A percentile compares a stretch with the other conserved stretches of the same genome.
These are phyloP conservation scores for Taiozyma sp. DNA, from an alignment of 1,139 yeast species.

Conservation along the genomic window DNA sequence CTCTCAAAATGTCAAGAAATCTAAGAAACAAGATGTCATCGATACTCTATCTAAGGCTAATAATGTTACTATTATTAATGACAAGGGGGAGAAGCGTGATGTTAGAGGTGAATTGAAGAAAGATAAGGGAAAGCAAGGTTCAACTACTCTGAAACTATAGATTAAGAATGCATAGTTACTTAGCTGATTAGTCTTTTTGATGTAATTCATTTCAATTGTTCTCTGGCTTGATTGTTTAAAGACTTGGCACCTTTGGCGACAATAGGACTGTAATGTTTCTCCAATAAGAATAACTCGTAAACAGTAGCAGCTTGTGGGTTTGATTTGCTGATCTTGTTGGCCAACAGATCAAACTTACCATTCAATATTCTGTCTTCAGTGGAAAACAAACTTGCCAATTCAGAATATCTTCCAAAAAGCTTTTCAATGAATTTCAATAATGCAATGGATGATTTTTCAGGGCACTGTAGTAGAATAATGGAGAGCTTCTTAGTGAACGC, in stretches of 20 bases:
- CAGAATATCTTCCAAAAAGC: constrained; percentile 62
- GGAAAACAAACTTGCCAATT: constrained; percentile 67
- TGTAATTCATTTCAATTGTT: constrained; percentile 8
- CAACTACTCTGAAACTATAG: constrained; percentile 27
- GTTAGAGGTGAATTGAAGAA: constrained; percentile 62
- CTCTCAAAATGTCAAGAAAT: constrained; percentile 38
- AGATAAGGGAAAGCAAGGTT: constrained; percentile 24
- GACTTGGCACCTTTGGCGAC: constrained; percentile 53
- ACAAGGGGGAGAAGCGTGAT: constrained; percentile 72
- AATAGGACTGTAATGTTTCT: constrained; percentile 75
- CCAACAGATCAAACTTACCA: constrained; percentile 66
- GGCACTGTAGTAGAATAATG: constrained; percentile 61
- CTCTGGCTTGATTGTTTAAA: constrained; percentile 32
- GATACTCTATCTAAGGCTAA: constrained; percentile 70
- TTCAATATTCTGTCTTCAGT: constrained; percentile 85
- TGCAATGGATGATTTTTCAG: constrained; percentile 85
- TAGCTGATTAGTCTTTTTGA: not conserved
- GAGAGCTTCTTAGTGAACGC: constrained; percentile 82
- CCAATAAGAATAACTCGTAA: constrained; percentile 80
- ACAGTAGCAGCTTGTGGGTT: constrained; percentile 85
- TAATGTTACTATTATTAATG: constrained; percentile 75
- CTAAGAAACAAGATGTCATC: constrained; percentile 56
- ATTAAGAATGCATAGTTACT: not conserved
- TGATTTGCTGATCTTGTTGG: constrained; percentile 64
- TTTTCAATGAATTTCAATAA: constrained; percentile 72